Percentiles rank a stretch among this genome's conserved stretches.
Evolutionary conservation across 2,329 filamentous ascomycete species (phyloP).

Genomic region (Rosellinia necatrix): DNA sequence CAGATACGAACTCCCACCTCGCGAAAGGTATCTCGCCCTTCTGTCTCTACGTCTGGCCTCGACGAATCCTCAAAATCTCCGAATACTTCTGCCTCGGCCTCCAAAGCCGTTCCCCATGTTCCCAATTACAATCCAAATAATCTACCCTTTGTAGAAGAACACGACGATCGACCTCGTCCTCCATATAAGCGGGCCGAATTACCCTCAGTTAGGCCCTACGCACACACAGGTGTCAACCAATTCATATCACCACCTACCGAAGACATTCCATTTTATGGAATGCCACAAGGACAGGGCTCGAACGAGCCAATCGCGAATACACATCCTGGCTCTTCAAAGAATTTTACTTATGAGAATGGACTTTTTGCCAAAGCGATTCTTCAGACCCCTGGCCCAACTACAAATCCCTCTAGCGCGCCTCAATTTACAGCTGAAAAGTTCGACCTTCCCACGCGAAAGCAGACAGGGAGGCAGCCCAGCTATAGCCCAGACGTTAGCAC

Average conservation of each 20-base stretch:
- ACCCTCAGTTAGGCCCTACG: constrained; percentile 21
- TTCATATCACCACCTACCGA: constrained; percentile 29
- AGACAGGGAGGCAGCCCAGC: too few species aligned
- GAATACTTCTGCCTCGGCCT: background rate
- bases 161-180: constrained; percentile 4
- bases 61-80: background rate
- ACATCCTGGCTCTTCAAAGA: constrained; percentile 36
- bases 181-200: constrained; percentile 26
- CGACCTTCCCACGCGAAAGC: background rate
- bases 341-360: constrained; percentile 44
- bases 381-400: constrained; percentile 5
- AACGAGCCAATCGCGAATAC: constrained; percentile 27
- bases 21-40: background rate
- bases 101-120: constrained; percentile 16
- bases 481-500: too few species aligned
- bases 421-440: background rate
- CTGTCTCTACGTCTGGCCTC: background rate
- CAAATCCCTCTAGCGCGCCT: background rate
- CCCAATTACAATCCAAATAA: constrained; percentile 19
- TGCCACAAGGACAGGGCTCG: constrained; percentile 33
- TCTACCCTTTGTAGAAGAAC: constrained; percentile 16
- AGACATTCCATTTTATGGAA: constrained; percentile 34
- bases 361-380: constrained; percentile 44
- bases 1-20: background rate
- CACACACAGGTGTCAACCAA: constrained; percentile 24